Conservation (phyloP, 495 filamentous ascomycete species). For the Hypoxylon cercidicola region DNA sequence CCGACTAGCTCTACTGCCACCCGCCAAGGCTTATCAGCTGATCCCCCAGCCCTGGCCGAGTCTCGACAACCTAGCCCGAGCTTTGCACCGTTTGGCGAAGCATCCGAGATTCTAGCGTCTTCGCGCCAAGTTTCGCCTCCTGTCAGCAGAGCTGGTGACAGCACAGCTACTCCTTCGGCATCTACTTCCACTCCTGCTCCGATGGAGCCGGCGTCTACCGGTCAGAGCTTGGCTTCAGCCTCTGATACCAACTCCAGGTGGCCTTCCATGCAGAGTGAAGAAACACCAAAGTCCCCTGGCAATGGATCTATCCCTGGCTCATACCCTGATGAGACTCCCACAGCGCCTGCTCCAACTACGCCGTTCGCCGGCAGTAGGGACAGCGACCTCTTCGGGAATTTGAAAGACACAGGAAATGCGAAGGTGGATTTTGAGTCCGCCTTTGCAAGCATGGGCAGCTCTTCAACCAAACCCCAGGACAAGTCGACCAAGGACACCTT, state of each 20-base stretch:
- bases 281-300: slow-evolving; percentile 28
- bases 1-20: slow-evolving; percentile 63
- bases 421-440: slow-evolving; percentile 84
- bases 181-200: slow-evolving; percentile 48
- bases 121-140: slow-evolving; percentile 86
- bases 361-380: slow-evolving; percentile 44
- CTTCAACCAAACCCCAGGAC: slow-evolving; percentile 43
- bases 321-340: slow-evolving; percentile 67
- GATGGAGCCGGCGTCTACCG: slow-evolving; percentile 46
- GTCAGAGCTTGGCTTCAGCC: slow-evolving; percentile 50
- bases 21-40: slow-evolving; percentile 56
- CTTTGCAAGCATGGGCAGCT: slow-evolving; percentile 68
- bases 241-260: slow-evolving; percentile 45
- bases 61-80: slow-evolving; percentile 78
- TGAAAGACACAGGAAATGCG: slow-evolving; percentile 63
- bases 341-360: slow-evolving; percentile 57
- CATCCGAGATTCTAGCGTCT: slow-evolving; percentile 74
- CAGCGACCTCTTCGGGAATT: slow-evolving; percentile 65
- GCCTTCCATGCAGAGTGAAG: slow-evolving; percentile 40
- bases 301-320: slow-evolving; percentile 63
- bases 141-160: slow-evolving; percentile 73
- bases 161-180: slow-evolving; percentile 38
- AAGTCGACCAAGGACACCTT: slow-evolving; percentile 43
- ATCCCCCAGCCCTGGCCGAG: slow-evolving; percentile 70
- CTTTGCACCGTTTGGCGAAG: slow-evolving; percentile 72